A percentile compares a stretch with the other conserved stretches of the same genome.
Evolutionary conservation across 495 filamentous ascomycete species (phyloP).

Genomic region (Podospora bellae-mahoneyi): DNA sequence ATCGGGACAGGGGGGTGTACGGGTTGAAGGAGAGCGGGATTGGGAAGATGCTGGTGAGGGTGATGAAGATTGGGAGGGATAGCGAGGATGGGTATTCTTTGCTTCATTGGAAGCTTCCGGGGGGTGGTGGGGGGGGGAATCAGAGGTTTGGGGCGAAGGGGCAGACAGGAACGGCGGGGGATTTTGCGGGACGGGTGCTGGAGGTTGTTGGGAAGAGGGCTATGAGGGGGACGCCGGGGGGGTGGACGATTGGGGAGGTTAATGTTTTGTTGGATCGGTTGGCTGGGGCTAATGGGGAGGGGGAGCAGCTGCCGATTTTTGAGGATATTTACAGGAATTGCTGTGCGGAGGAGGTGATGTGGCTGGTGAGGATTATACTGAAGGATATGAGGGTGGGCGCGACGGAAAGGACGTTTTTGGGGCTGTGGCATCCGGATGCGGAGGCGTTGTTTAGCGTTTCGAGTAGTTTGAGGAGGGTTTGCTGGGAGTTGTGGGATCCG

Average conservation of each 20-base stretch:
- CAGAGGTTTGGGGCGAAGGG: constrained; percentile 54
- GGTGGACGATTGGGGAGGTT: constrained; percentile 82
- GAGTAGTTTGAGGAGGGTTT: constrained; percentile 83
- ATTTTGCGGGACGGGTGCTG: constrained; percentile 84
- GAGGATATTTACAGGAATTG: constrained; percentile 81
- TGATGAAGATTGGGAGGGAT: constrained; percentile 89
- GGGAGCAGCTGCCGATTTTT: constrained; percentile 74
- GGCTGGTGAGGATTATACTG: constrained; percentile 91
- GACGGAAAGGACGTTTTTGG: constrained; percentile 86
- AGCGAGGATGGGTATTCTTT: constrained; percentile 83
- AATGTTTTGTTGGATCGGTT: constrained; percentile 83
- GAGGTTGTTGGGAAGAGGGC: constrained; percentile 83
- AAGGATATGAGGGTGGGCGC: constrained; percentile 98
- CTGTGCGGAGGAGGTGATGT: constrained; percentile 91
- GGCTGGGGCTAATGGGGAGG: constrained; percentile 71
- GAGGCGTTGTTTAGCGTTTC: constrained; percentile 89
- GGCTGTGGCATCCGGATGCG: constrained; percentile 91
- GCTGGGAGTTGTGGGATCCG: constrained; percentile 88
- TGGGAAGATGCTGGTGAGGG: constrained; percentile 79
- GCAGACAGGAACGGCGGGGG: constrained; percentile 62
- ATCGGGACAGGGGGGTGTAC: constrained; percentile 90
- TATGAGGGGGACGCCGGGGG: constrained; percentile 68
- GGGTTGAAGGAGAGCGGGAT: constrained; percentile 91
- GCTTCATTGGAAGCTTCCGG: constrained; percentile 91
- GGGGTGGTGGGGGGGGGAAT: constrained; percentile 59